Percentiles rank a stretch among this genome's conserved stretches.
Evolutionary conservation across 192 early-diverging fungal species (phyloP).

Genomic region (Coemansia sp.): DNA sequence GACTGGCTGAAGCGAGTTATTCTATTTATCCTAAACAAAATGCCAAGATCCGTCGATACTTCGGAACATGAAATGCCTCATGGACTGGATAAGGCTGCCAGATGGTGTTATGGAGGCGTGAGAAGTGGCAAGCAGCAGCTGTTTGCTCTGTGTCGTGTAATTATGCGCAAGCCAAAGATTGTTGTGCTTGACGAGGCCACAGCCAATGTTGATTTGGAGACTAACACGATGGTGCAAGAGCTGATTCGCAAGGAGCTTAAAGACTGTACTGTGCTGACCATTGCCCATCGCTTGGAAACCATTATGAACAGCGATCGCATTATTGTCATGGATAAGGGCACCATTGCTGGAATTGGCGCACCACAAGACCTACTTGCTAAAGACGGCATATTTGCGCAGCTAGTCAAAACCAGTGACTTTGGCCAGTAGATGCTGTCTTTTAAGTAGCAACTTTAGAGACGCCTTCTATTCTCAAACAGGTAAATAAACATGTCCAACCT

Average conservation of each 20-base stretch:
- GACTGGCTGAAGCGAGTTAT: slow-evolving; percentile 8
- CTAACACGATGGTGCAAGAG: slow-evolving; percentile 20
- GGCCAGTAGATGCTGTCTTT: not conserved
- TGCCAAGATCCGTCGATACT: not conserved
- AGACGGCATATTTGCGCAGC: not conserved
- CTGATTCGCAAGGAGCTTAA: too few relatives aligned
- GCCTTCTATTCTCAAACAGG: not conserved
- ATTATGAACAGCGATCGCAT: slow-evolving; percentile 52
- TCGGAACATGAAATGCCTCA: not conserved
- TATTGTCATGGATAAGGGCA: too few relatives aligned
- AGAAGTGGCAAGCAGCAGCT: slow-evolving; percentile 61
- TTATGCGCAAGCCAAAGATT: too few relatives aligned
- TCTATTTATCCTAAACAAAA: slow-evolving; percentile 1
- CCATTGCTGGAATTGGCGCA: too few relatives aligned
- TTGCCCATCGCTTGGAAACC: slow-evolving; percentile 73
- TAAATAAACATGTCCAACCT: not conserved
- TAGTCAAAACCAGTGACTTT: slow-evolving; percentile 1
- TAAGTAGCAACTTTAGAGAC: not conserved
- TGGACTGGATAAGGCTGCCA: not conserved
- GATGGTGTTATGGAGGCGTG: not conserved
- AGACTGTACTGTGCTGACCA: slow-evolving; percentile 56
- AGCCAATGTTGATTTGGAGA: slow-evolving; percentile 56
- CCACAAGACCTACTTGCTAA: not conserved
- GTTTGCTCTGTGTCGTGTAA: slow-evolving; percentile 62
- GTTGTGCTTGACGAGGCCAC: slow-evolving; percentile 72